These are phyloP conservation scores for Smallanthus sonchifolius DNA, from an alignment of 129 eudicot species.

Conservation along the genomic window DNA sequence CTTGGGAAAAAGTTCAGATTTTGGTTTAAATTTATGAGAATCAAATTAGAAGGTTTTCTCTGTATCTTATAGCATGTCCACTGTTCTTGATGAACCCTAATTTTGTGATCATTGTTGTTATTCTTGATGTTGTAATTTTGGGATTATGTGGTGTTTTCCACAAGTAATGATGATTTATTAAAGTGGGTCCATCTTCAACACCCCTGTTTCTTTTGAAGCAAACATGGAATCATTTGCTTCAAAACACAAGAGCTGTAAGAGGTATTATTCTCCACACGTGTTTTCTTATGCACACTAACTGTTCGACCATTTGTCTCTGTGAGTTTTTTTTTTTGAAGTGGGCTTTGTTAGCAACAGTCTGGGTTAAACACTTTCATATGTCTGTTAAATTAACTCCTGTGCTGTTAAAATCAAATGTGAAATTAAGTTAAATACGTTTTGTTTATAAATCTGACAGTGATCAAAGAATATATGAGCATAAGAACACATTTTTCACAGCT, in stretches of 20 bases:
- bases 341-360: background rate
- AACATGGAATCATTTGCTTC: constrained; percentile 30
- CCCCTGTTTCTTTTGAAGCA: constrained; percentile 28
- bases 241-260: constrained; percentile 31
- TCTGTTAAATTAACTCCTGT: background rate
- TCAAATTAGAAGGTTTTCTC: constrained; percentile 21
- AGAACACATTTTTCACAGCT: constrained; percentile 20
- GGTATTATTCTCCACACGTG: constrained; percentile 30
- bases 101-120: constrained; percentile 9
- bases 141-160: constrained; percentile 1
- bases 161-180: constrained; percentile 16
- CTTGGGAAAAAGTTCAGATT: background rate
- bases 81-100: constrained; percentile 29
- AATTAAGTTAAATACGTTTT: background rate
- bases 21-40: background rate
- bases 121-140: constrained; percentile 4
- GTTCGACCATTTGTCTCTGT: constrained; percentile 15
- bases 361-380: background rate
- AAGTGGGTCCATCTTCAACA: constrained; percentile 30
- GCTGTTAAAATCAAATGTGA: background rate
- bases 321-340: background rate
- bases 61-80: background rate
- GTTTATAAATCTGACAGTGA: constrained; percentile 35
- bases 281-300: background rate
- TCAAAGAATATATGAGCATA: constrained; percentile 31